These are phyloP conservation scores for Hymenochaete sp. DNA, from an alignment of 1,284 basidiomycete species.

Conservation along the genomic window DNA sequence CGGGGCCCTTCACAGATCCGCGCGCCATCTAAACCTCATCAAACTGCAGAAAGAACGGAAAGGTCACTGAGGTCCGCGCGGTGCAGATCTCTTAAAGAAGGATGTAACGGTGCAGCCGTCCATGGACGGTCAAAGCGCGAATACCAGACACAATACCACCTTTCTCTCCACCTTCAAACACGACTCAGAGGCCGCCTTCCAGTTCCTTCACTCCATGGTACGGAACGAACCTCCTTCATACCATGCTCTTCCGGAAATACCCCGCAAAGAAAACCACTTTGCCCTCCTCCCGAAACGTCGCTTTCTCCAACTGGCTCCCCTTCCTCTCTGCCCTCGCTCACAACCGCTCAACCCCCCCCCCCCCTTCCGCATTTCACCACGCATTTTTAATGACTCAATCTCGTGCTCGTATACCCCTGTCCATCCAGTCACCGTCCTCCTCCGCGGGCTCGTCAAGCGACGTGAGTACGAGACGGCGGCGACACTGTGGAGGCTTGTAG, in stretches of 20 bases:
- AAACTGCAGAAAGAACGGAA: slow-evolving; percentile 22
- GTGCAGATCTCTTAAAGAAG: slow-evolving; percentile 5
- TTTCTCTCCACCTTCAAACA: slow-evolving; percentile 27
- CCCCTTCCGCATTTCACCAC: no score
- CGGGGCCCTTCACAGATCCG: slow-evolving; percentile 34
- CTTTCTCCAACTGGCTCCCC: no score
- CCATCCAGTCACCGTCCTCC: slow-evolving; percentile 39
- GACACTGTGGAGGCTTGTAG: slow-evolving; percentile 31
- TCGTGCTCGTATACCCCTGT: slow-evolving; percentile 31
- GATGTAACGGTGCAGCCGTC: not conserved
- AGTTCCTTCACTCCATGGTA: slow-evolving; percentile 33
- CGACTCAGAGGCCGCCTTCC: slow-evolving; percentile 36
- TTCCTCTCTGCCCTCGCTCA: no score
- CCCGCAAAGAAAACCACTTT: no score
- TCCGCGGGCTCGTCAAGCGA: slow-evolving; percentile 43
- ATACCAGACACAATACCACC: slow-evolving; percentile 25
- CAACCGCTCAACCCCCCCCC: no score
- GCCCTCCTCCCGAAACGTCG: no score
- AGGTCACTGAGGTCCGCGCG: slow-evolving; percentile 22
- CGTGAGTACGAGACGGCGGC: slow-evolving; percentile 32
- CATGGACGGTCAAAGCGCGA: no score
- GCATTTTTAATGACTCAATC: no score
- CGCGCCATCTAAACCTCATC: slow-evolving; percentile 34
- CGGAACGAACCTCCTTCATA: no score
- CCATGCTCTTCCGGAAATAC: no score